Evolutionary conservation across 1,139 yeast genomes (phyloP).

Genomic region (Schizosaccharomyces versatilis): DNA sequence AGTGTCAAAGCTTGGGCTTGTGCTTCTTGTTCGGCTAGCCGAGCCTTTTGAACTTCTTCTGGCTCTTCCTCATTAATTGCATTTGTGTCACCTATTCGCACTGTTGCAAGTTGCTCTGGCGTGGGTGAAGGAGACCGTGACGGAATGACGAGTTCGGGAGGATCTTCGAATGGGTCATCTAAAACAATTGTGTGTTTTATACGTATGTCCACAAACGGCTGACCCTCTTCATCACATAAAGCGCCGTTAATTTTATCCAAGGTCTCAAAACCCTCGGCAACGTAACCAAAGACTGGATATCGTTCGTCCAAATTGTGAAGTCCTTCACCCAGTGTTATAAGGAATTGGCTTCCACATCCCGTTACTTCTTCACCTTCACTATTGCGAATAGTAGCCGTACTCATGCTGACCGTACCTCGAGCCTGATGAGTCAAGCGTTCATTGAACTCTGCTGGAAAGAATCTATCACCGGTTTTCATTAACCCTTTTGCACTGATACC

Average conservation of each 20-base stretch:
- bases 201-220: constrained; percentile 31
- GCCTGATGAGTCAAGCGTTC: constrained; percentile 15
- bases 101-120: constrained; percentile 20
- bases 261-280: constrained; percentile 30
- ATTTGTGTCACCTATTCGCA: constrained; percentile 20
- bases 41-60: constrained; percentile 14
- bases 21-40: constrained; percentile 21
- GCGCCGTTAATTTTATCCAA: constrained; percentile 26
- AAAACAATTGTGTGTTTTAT: constrained; percentile 30
- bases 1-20: constrained; percentile 35
- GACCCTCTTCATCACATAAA: constrained; percentile 21
- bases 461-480: constrained; percentile 11
- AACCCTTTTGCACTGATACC: constrained; percentile 22
- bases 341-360: constrained; percentile 19
- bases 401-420: constrained; percentile 25
- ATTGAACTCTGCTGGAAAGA: constrained; percentile 14
- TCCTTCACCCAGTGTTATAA: constrained; percentile 17
- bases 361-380: constrained; percentile 6
- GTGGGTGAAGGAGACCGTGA: constrained; percentile 22
- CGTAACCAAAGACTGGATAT: constrained; percentile 27
- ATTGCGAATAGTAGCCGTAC: constrained; percentile 12
- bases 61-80: constrained; percentile 14
- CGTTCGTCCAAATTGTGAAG: constrained; percentile 14
- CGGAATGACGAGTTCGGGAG: constrained; percentile 8
- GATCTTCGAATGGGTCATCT: constrained; percentile 34